phyloP scores from a whole-genome alignment of 169 alveolate species.

The Plasmodium blacklocki region DNA sequence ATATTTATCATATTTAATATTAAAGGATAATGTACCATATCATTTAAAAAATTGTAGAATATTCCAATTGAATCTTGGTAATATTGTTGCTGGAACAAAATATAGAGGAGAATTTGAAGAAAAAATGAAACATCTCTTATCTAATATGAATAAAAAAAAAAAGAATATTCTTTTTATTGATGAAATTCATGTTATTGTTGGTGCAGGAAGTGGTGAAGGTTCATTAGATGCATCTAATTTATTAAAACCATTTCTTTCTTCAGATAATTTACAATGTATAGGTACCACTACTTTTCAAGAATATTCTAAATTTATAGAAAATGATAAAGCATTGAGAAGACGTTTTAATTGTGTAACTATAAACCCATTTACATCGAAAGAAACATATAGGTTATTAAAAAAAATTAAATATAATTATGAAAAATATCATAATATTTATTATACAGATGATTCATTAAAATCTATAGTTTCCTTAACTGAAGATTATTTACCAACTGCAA shows the following conservation, averaged over 20 bases:
- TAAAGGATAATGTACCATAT: constrained; percentile 62
- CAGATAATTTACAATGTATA: constrained; percentile 91
- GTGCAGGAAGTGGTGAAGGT: constrained; percentile 90
- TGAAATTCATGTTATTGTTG: constrained; percentile 91
- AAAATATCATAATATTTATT: constrained; percentile 87
- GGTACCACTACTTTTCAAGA: constrained; percentile 86
- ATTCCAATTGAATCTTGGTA: constrained; percentile 80
- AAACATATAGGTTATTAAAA: constrained; percentile 83
- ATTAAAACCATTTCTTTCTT: constrained; percentile 91
- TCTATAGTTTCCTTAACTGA: constrained; percentile 80
- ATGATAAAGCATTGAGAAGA: constrained; percentile 91
- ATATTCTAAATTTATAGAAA: constrained; percentile 83
- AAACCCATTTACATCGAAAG: constrained; percentile 85
- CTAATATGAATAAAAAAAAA: constrained; percentile 86
- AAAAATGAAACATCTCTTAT: constrained; percentile 88
- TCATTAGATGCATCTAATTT: constrained; percentile 93
- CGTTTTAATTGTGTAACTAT: constrained; percentile 90
- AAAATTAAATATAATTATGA: constrained; percentile 88
- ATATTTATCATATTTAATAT: constrained; percentile 72
- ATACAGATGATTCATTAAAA: constrained; percentile 80
- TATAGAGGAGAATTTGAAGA: constrained; percentile 94
- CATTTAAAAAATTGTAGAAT: constrained; percentile 81
- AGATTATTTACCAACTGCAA: constrained; percentile 83
- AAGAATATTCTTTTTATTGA: constrained; percentile 90
- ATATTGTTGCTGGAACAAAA: constrained; percentile 90